These are phyloP conservation scores for Thielaviopsis punctulata DNA, from an alignment of 2,329 filamentous ascomycete species.

Conservation along the genomic window DNA sequence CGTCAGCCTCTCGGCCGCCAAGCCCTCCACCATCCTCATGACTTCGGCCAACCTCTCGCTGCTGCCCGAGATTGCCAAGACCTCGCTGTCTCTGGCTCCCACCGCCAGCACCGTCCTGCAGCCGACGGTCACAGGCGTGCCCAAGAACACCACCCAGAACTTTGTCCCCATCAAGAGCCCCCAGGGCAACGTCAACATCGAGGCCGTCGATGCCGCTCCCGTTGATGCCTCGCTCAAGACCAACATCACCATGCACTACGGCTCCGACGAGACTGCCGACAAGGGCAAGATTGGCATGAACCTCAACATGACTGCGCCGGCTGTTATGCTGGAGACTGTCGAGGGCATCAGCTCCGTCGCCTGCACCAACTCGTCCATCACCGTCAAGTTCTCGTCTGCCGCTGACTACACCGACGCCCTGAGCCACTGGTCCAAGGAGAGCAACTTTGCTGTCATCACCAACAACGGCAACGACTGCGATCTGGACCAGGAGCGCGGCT, in stretches of 20 bases:
- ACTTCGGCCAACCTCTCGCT: neutral
- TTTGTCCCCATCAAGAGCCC: conserved; percentile 14
- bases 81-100: neutral
- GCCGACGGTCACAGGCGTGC: neutral
- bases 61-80: neutral
- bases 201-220: neutral
- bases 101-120: neutral
- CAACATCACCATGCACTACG: conserved; percentile 10
- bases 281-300: conserved; percentile 15
- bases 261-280: conserved; percentile 11
- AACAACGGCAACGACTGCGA: conserved; percentile 26
- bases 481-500: conserved; percentile 12
- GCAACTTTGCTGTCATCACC: conserved; percentile 23
- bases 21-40: neutral
- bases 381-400: conserved; percentile 13
- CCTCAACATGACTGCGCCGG: conserved; percentile 14
- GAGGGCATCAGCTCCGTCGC: conserved; percentile 12
- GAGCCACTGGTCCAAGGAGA: conserved; percentile 11
- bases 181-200: neutral
- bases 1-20: neutral
- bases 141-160: conserved; percentile 11
- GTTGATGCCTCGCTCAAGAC: neutral
- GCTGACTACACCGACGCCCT: conserved; percentile 13
- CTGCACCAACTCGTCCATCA: conserved; percentile 12
- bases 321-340: conserved; percentile 15